These are phyloP conservation scores for Termitomyces sp. DNA, from an alignment of 768 basidiomycete genomes.

Conservation along the genomic window DNA sequence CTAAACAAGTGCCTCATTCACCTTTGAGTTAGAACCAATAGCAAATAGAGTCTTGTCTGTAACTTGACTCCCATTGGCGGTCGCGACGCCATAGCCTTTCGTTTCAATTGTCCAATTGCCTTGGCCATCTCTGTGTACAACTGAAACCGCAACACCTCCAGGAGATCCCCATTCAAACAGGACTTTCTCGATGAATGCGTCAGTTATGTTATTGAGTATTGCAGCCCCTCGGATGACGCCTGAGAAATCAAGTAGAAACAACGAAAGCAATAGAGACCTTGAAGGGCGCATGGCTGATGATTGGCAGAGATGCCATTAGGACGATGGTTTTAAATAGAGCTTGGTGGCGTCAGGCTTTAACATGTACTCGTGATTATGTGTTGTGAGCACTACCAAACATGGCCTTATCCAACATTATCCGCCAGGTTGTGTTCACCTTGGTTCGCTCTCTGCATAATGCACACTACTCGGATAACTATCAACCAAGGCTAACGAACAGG, in stretches of 20 bases:
- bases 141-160: conserved; percentile 22
- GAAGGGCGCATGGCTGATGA: not conserved
- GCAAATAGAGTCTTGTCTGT: conserved; percentile 21
- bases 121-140: conserved; percentile 18
- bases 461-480: not conserved
- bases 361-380: not conserved
- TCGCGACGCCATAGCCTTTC: conserved; percentile 25
- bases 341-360: not conserved
- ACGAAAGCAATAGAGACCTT: too few relatives aligned
- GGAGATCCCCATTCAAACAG: conserved; percentile 21
- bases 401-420: not conserved
- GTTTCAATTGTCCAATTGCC: conserved; percentile 23
- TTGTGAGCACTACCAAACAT: not conserved
- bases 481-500: not conserved
- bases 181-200: conserved; percentile 17
- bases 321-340: not conserved
- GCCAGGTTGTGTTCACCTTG: not conserved
- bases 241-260: not conserved
- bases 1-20: conserved; percentile 3
- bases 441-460: not conserved
- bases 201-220: conserved; percentile 14
- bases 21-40: conserved; percentile 28
- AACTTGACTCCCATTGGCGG: conserved; percentile 16
- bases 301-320: not conserved
- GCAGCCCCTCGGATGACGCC: not conserved